These are phyloP conservation scores for Globisporangium echinulatum DNA, from an alignment of 352 stramenopile species.

Conservation along the genomic window DNA sequence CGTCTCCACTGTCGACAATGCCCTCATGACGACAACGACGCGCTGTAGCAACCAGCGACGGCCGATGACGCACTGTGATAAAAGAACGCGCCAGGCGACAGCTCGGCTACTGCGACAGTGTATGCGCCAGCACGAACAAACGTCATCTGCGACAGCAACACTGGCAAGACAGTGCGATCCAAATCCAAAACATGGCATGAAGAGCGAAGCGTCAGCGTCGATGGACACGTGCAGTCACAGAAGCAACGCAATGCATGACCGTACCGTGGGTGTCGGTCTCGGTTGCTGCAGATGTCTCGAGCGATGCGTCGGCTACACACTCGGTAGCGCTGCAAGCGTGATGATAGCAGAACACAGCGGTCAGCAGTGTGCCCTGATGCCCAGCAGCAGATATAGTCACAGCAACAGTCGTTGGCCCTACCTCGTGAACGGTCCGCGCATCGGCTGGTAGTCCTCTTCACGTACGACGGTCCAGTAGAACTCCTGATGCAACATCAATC, in stretches of 20 bases:
- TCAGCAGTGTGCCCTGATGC: too few species aligned
- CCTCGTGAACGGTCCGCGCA: constrained; percentile 52
- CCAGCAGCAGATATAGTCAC: constrained; percentile 5
- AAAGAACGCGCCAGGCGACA: constrained; percentile 39
- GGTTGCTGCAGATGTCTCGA: constrained; percentile 5
- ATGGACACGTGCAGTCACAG: too few species aligned
- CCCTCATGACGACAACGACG: neutral
- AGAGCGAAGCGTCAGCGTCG: too few species aligned
- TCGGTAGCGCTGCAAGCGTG: constrained; percentile 11
- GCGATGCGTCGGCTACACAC: constrained; percentile 32
- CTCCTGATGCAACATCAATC: constrained; percentile 9
- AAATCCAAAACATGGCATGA: neutral
- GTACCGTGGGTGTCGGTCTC: constrained; percentile 25
- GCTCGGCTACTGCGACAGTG: constrained; percentile 44
- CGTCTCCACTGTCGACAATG: neutral
- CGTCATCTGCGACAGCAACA: constrained; percentile 23
- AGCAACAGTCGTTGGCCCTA: constrained; percentile 9
- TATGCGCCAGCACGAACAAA: constrained; percentile 29
- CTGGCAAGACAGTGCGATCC: constrained; percentile 5
- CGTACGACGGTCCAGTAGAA: constrained; percentile 54
- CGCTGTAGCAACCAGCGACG: neutral
- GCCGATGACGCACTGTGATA: constrained; percentile 35
- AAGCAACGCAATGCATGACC: neutral
- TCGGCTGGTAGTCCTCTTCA: constrained; percentile 31
- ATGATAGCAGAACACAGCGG: too few species aligned